A percentile compares a stretch with the other conserved stretches of the same genome.
Conservation (phyloP, 371 early-diverging fungal genomes). For the Capniomyces stellatus region DNA sequence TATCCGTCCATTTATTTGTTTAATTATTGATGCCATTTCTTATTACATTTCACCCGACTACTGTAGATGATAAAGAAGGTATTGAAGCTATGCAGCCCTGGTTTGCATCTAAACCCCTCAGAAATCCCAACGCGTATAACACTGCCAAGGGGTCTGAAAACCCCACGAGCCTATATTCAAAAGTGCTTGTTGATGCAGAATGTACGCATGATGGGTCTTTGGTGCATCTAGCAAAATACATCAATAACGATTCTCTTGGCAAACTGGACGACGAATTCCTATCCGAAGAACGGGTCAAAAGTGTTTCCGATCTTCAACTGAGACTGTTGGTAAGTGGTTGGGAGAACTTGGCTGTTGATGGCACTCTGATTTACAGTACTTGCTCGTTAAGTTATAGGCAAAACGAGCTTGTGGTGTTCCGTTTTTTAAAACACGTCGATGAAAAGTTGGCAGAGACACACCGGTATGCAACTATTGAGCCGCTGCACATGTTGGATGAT, state of each 20-base stretch:
- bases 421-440: constrained; percentile 34
- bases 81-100: constrained; percentile 36
- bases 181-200: constrained; percentile 85
- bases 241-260: constrained; percentile 28
- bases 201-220: constrained; percentile 94
- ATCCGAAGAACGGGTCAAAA: constrained; percentile 31
- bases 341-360: constrained; percentile 28
- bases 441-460: not conserved
- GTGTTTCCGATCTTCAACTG: constrained; percentile 26
- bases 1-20: no score
- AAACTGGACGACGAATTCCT: constrained; percentile 45
- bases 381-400: constrained; percentile 59
- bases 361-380: constrained; percentile 72
- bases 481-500: not conserved
- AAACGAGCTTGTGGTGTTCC: constrained; percentile 62
- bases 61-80: constrained; percentile 13
- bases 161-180: not conserved
- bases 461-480: not conserved
- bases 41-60: no score
- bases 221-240: constrained; percentile 52
- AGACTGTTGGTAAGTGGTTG: constrained; percentile 51
- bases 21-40: no score
- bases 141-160: not conserved
- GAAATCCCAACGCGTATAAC: constrained; percentile 32
- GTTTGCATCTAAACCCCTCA: constrained; percentile 52